Evolutionary conservation across 2,329 filamentous ascomycete species (phyloP).

Genomic region (Arthrobotrys iridis): DNA sequence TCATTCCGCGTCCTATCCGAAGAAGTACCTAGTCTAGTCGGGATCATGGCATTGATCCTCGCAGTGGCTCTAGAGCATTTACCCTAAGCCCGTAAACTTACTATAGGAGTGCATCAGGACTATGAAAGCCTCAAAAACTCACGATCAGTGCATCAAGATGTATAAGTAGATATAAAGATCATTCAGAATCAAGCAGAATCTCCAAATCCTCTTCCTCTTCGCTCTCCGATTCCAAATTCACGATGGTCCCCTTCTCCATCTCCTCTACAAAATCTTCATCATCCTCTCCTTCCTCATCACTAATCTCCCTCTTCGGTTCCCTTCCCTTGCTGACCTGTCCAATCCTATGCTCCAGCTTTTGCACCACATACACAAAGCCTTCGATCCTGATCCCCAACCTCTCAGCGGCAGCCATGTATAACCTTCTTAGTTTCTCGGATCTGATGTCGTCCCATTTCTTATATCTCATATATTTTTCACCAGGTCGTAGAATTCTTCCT

Average conservation of each 20-base stretch:
- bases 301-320: conserved; percentile 3
- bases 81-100: no score
- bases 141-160: neutral
- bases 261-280: conserved; percentile 2
- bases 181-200: neutral
- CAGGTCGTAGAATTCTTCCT: conserved; percentile 22
- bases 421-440: conserved; percentile 17
- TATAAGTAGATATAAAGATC: neutral
- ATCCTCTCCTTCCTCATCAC: conserved; percentile 2
- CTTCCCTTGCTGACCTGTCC: conserved; percentile 8
- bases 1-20: no score
- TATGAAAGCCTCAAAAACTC: no score
- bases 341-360: conserved; percentile 41
- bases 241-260: neutral
- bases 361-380: conserved; percentile 36
- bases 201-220: conserved; percentile 1
- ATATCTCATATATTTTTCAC: conserved; percentile 38
- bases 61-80: no score
- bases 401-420: conserved; percentile 30
- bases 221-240: neutral
- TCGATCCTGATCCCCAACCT: conserved; percentile 19
- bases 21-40: no score
- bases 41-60: no score
- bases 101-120: no score
- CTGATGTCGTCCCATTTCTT: conserved; percentile 30